phyloP scores from a whole-genome alignment of 257 asterid genomes.

The Penstemon barbatus region DNA sequence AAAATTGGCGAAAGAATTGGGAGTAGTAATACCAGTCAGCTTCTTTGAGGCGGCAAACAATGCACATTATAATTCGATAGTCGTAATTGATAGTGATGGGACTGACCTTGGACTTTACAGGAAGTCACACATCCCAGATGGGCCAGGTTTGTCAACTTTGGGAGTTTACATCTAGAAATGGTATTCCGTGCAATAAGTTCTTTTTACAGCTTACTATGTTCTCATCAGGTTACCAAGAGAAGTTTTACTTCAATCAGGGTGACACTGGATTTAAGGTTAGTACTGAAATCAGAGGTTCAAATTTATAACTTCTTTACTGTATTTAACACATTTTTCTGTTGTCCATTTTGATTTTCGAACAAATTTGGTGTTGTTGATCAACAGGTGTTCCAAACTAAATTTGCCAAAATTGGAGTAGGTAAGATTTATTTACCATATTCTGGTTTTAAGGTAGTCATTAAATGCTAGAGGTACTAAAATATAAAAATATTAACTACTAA shows the following conservation, averaged over 20 bases:
- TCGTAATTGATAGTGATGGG: constrained; percentile 93
- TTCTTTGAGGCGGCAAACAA: constrained; percentile 96
- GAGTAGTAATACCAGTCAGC: constrained; percentile 96
- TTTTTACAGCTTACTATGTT: constrained; percentile 11
- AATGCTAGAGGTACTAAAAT: constrained; percentile 15
- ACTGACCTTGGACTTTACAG: constrained; percentile 93
- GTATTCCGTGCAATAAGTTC: constrained; percentile 17
- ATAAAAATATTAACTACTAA: constrained; percentile 3
- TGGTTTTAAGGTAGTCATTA: background rate
- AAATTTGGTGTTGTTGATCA: constrained; percentile 24
- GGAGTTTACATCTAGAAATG: constrained; percentile 19
- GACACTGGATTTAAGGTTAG: constrained; percentile 97
- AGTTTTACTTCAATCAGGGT: constrained; percentile 94
- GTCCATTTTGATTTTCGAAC: constrained; percentile 8
- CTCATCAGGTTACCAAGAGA: constrained; percentile 92
- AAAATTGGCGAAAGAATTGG: constrained; percentile 86
- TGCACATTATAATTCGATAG: constrained; percentile 94
- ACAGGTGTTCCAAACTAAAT: constrained; percentile 91
- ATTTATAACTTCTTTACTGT: constrained; percentile 20
- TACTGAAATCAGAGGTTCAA: background rate
- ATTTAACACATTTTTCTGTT: constrained; percentile 9
- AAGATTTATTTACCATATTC: constrained; percentile 30
- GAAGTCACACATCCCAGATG: constrained; percentile 97
- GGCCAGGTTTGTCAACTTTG: constrained; percentile 68
- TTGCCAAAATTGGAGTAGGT: constrained; percentile 95